A percentile compares a stretch with the other conserved stretches of the same genome.
phyloP scores from a whole-genome alignment of 129 eudicot species.

The Ambrosia artemisiifolia region DNA sequence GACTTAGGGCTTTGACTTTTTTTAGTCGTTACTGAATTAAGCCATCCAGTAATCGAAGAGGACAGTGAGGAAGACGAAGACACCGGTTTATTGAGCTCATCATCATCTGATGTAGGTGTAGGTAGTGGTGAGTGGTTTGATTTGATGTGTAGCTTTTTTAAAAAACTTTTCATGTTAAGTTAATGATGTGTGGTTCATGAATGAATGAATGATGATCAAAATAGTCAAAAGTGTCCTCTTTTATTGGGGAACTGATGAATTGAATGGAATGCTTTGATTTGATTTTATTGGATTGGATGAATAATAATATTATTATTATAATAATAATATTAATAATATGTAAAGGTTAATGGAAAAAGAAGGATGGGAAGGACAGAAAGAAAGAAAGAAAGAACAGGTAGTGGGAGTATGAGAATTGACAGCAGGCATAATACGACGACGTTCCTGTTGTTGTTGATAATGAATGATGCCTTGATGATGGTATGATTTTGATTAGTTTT shows the following conservation, averaged over 20 bases:
- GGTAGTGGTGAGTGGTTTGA: conserved; percentile 58
- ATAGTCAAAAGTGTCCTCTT: too few relatives aligned
- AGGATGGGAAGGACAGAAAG: too few relatives aligned
- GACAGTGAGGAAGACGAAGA: not conserved
- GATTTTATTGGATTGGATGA: too few relatives aligned
- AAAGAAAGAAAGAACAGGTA: not conserved
- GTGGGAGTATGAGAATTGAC: conserved; percentile 25
- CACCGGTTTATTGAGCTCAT: conserved; percentile 55
- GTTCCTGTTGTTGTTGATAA: too few relatives aligned
- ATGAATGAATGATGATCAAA: conserved; percentile 26
- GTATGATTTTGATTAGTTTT: not conserved
- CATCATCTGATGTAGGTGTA: conserved; percentile 5
- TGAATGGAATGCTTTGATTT: too few relatives aligned
- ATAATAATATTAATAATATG: too few relatives aligned
- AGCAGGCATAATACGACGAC: conserved; percentile 19
- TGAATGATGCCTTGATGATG: too few relatives aligned
- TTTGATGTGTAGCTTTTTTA: conserved; percentile 70
- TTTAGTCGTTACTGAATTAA: conserved; percentile 65
- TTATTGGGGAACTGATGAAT: too few relatives aligned
- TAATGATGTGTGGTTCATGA: conserved; percentile 32
- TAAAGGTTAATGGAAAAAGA: too few relatives aligned
- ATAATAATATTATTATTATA: too few relatives aligned
- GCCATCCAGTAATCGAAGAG: conserved; percentile 66
- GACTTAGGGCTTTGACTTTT: conserved; percentile 63
- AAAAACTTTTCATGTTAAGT: conserved; percentile 70